Percentiles rank a stretch among this genome's conserved stretches.
Evolutionary conservation across 177 flowering plant genomes (phyloP).

Genomic region (Vitis hybrid): DNA sequence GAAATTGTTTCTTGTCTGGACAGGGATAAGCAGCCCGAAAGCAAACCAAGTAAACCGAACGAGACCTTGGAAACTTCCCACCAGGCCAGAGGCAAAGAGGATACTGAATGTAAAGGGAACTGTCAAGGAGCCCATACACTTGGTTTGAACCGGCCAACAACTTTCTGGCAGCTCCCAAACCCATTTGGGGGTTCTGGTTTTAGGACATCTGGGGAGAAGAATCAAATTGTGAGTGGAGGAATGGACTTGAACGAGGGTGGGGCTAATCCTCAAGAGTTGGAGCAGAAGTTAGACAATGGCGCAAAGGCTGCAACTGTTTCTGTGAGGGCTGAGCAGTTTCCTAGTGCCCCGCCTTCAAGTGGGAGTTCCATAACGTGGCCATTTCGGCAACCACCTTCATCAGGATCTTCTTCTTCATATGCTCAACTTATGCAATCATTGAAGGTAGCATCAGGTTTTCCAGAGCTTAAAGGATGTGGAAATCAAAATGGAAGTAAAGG

Average conservation of each 20-base stretch:
- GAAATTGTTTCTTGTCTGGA: slow-evolving; percentile 42
- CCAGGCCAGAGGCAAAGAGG: slow-evolving; percentile 38
- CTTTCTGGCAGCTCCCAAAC: slow-evolving; percentile 43
- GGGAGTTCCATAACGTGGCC: slow-evolving; percentile 38
- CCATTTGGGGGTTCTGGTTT: slow-evolving; percentile 28
- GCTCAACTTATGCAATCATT: slow-evolving; percentile 29
- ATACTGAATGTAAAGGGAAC: slow-evolving; percentile 35
- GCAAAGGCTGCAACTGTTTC: slow-evolving; percentile 19
- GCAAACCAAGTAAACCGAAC: slow-evolving; percentile 30
- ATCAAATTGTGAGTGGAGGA: slow-evolving; percentile 27
- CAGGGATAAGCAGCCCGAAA: slow-evolving; percentile 45
- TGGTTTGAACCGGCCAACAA: slow-evolving; percentile 22
- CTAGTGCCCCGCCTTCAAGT: slow-evolving; percentile 24
- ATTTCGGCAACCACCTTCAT: slow-evolving; percentile 29
- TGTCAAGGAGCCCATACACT: slow-evolving; percentile 10
- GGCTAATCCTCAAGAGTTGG: slow-evolving; percentile 27
- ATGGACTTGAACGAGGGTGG: slow-evolving; percentile 36
- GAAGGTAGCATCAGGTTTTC: slow-evolving; percentile 24
- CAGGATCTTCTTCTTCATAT: slow-evolving; percentile 27
- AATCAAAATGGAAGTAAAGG: slow-evolving; percentile 24
- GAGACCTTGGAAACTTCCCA: slow-evolving; percentile 31
- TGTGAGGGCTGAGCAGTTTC: slow-evolving; percentile 25
- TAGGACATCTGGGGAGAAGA: slow-evolving; percentile 31
- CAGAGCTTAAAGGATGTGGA: slow-evolving; percentile 32
- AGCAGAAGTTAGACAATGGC: slow-evolving; percentile 30